These are phyloP conservation scores for Tylopilus subfusipes DNA, from an alignment of 768 basidiomycete species.

Conservation along the genomic window DNA sequence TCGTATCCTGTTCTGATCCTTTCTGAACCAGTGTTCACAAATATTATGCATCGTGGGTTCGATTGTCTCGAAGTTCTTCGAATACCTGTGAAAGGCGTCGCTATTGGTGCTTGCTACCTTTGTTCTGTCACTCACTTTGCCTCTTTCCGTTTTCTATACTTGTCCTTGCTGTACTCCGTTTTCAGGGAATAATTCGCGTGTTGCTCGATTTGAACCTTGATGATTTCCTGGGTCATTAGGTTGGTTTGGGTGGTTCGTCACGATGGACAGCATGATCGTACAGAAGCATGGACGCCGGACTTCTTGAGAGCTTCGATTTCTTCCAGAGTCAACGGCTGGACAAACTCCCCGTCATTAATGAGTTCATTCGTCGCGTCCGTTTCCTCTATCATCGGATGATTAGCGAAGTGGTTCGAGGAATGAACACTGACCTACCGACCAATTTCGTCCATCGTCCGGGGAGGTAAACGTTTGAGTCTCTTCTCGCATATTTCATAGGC, in stretches of 20 bases:
- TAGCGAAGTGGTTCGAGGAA: neutral
- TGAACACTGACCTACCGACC: slow-evolving; percentile 42
- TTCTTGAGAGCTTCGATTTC: slow-evolving; percentile 85
- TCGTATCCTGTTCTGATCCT: slow-evolving; percentile 77
- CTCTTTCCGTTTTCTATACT: slow-evolving; percentile 95
- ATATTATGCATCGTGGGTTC: slow-evolving; percentile 87
- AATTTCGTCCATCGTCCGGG: slow-evolving; percentile 70
- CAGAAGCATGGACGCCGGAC: slow-evolving; percentile 76
- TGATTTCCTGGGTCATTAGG: slow-evolving; percentile 71
- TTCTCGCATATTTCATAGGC: slow-evolving; percentile 83
- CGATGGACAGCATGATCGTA: slow-evolving; percentile 33
- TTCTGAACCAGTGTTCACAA: slow-evolving; percentile 83
- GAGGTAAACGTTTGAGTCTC: slow-evolving; percentile 58
- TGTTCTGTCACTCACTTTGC: slow-evolving; percentile 66
- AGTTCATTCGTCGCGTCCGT: slow-evolving; percentile 96
- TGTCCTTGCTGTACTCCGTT: slow-evolving; percentile 98
- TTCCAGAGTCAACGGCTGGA: slow-evolving; percentile 76
- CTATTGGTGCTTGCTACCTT: neutral
- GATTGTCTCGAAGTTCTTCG: slow-evolving; percentile 81
- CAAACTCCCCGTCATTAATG: slow-evolving; percentile 82
- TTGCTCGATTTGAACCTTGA: slow-evolving; percentile 88
- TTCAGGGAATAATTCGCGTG: slow-evolving; percentile 91
- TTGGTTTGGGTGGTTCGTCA: slow-evolving; percentile 6
- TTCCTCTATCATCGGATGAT: slow-evolving; percentile 60
- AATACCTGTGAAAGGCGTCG: slow-evolving; percentile 54